Evolutionary conservation across 2,329 filamentous ascomycete species (phyloP), one percentile per base, ranked within the genome.

Genomic region (Arthrobotrys pseudoclavata): DNA sequence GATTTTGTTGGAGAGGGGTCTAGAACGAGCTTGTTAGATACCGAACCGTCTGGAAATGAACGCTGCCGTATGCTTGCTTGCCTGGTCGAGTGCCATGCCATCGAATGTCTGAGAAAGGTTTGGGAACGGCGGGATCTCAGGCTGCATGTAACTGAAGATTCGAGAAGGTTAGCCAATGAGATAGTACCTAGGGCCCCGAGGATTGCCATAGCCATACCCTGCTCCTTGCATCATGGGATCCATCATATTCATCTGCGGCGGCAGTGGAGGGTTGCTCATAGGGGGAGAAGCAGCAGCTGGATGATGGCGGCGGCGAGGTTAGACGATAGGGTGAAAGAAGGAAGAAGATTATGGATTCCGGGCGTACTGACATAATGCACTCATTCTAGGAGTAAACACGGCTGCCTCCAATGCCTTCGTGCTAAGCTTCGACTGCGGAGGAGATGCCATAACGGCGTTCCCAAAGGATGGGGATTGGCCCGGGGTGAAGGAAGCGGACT

Each of bases 401-500:
- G 93, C 92, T 22, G 95, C 96, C 83, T 89, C 96, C n/a, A 92
- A 94, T 69, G 93, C 92, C 84, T 96, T 94, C 0, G 94, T 93
- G 6, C 94, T 96, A 79, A 98, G 94, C 7, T 91, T 91, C 9
- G 91, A 88, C 81, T 91, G 91, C 50, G 87, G 82, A 50, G 87
- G 81, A 74, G 83, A 85, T 13, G 88, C 86, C 4, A 79, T 69
- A 18, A 74, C 64, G 22, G 75, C 75, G 31, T 74, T 79, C 42
- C 53, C 62, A 62, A 79, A 79, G 24, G 75, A 79, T 20, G 75
- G 75, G 9, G 75, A 79, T 37, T 72, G 69, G n/a, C 75, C 75
- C 18, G 95, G 95, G 0, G 93, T 97, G 83, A 99, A 99, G 57
- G 95, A 93, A 12, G 96, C 95, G 7, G 96, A 98, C 82, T 98